These are phyloP conservation scores for Huntiella moniliformis DNA, from an alignment of 2,329 filamentous ascomycete species.

Conservation along the genomic window DNA sequence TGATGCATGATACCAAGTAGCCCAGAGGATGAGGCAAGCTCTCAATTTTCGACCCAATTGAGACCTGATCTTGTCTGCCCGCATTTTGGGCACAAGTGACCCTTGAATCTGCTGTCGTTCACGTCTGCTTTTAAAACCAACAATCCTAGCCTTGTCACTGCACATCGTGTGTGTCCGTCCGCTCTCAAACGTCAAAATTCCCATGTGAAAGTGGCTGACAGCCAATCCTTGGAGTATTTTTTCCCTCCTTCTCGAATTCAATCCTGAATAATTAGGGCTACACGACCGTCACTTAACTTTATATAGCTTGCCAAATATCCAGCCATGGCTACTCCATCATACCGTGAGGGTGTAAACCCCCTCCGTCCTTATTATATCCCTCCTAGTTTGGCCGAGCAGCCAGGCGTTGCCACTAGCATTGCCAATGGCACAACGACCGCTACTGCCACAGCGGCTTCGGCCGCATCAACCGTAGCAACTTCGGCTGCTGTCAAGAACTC, in stretches of 20 bases:
- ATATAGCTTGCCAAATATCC: not conserved
- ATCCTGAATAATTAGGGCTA: not conserved
- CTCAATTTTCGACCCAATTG: slow-evolving; percentile 11
- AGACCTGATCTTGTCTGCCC: slow-evolving; percentile 9
- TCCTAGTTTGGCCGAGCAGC: slow-evolving; percentile 31
- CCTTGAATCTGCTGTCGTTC: slow-evolving; percentile 1
- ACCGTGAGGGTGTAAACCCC: slow-evolving; percentile 37
- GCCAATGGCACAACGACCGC: slow-evolving; percentile 17
- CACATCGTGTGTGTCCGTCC: no score
- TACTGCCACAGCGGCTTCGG: slow-evolving; percentile 25
- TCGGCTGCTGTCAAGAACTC: slow-evolving; percentile 27
- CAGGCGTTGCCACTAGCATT: slow-evolving; percentile 19
- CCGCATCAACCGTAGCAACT: slow-evolving; percentile 11
- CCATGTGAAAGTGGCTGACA: not conserved
- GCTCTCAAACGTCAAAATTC: not conserved
- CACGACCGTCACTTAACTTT: no score
- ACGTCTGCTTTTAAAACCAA: not conserved
- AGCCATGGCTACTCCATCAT: slow-evolving; percentile 22
- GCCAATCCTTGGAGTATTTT: not conserved
- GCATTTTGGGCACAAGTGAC: slow-evolving; percentile 7
- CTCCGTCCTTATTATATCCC: slow-evolving; percentile 53
- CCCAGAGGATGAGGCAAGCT: slow-evolving; percentile 10
- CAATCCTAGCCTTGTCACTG: not conserved
- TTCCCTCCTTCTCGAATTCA: not conserved
- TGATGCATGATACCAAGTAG: slow-evolving; percentile 7